These are phyloP conservation scores for Aristolochia fimbriata DNA, from an alignment of 164 flowering plant genomes.

Conservation along the genomic window DNA sequence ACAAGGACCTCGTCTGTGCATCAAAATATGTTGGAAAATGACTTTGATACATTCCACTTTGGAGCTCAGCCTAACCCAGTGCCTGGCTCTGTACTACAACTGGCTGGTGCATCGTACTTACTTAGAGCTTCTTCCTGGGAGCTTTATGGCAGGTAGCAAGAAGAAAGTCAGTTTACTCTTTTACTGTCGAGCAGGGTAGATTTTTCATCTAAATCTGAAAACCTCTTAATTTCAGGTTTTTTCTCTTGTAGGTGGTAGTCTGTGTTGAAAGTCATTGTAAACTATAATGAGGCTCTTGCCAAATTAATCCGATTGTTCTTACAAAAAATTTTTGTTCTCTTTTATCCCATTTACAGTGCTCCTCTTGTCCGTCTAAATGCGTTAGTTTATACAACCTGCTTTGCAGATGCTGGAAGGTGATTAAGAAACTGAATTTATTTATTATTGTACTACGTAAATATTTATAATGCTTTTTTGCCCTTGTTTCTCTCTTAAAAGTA, in stretches of 20 bases:
- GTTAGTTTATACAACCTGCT: slow-evolving; percentile 71
- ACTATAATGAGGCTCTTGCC: no score
- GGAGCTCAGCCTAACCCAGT: slow-evolving; percentile 65
- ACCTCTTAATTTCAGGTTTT: no score
- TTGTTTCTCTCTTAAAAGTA: not conserved
- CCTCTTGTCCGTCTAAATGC: slow-evolving; percentile 76
- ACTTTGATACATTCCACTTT: slow-evolving; percentile 34
- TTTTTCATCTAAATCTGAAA: no score
- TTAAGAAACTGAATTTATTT: slow-evolving; percentile 4
- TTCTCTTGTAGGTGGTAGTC: no score
- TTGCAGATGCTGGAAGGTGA: slow-evolving; percentile 79
- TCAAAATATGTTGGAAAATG: slow-evolving; percentile 34
- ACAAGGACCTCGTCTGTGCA: slow-evolving; percentile 35
- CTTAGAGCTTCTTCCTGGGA: slow-evolving; percentile 91
- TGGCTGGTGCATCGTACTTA: slow-evolving; percentile 76
- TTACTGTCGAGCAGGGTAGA: not conserved
- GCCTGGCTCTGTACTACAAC: slow-evolving; percentile 65
- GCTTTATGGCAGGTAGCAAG: slow-evolving; percentile 74
- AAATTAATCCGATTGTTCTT: no score
- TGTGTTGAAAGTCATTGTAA: no score
- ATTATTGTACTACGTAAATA: not conserved
- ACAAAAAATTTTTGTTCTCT: no score
- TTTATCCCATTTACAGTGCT: slow-evolving; percentile 33
- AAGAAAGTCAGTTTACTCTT: not conserved
- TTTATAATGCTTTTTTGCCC: not conserved